Conservation (phyloP, 83 land plant genomes). For the Diphasiastrum complanatum region DNA sequence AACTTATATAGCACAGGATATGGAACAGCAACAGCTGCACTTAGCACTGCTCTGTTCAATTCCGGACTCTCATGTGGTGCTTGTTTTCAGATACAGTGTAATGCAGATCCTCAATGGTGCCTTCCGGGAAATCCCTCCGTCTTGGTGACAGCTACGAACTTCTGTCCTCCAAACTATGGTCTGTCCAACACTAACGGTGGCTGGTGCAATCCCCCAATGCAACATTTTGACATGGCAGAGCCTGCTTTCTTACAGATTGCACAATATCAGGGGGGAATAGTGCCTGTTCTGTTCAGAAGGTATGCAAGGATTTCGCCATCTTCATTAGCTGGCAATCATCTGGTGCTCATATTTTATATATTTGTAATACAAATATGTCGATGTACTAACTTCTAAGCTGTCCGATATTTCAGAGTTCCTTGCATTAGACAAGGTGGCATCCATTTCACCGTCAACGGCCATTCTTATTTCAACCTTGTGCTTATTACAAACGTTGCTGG, state of each 20-base stretch:
- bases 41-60: constrained; percentile 6
- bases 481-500: constrained; percentile 8
- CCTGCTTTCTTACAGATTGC: too few species aligned
- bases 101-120: too few species aligned
- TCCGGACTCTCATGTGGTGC: constrained; percentile 5
- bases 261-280: constrained; percentile 4
- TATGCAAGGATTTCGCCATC: neutral
- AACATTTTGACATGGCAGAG: too few species aligned
- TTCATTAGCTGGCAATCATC: neutral
- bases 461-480: constrained; percentile 12
- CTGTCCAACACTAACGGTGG: too few species aligned
- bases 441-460: constrained; percentile 12
- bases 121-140: constrained; percentile 10
- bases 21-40: constrained; percentile 3
- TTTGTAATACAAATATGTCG: neutral
- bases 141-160: too few species aligned
- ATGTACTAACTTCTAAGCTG: neutral
- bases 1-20: constrained; percentile 8
- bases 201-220: constrained; percentile 15
- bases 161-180: too few species aligned
- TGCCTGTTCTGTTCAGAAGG: constrained; percentile 3
- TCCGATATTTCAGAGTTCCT: neutral
- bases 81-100: constrained; percentile 1
- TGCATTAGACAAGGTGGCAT: constrained; percentile 7
- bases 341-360: neutral